These are phyloP conservation scores for Lentithecium fluviatile DNA, from an alignment of 495 filamentous ascomycete genomes.

Conservation along the genomic window DNA sequence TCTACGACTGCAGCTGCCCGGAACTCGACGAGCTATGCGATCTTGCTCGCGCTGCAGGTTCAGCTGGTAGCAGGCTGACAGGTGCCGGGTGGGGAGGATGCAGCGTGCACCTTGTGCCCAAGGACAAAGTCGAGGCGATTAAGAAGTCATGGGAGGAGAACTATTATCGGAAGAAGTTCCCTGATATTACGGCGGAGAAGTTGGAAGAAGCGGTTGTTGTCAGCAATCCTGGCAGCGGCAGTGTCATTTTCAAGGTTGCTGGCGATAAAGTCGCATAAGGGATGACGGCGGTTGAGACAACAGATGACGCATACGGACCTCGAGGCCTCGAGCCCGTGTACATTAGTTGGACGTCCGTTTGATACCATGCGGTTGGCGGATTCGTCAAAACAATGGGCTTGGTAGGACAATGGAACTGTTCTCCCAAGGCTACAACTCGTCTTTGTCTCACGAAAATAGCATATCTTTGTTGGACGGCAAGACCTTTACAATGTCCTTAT, in stretches of 20 bases:
- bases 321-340: too few relatives aligned
- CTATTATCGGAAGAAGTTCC: constrained; percentile 76
- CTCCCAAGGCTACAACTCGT: too few relatives aligned
- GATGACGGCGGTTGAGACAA: too few relatives aligned
- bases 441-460: too few relatives aligned
- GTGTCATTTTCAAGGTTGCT: constrained; percentile 37
- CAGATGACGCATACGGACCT: too few relatives aligned
- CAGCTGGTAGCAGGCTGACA: constrained; percentile 83
- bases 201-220: constrained; percentile 80
- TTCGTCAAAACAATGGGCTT: too few relatives aligned
- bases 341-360: too few relatives aligned
- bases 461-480: too few relatives aligned
- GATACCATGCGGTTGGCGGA: too few relatives aligned
- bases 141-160: constrained; percentile 71
- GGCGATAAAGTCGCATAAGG: constrained; percentile 26
- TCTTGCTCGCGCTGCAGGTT: constrained; percentile 73
- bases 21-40: constrained; percentile 85
- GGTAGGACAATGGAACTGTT: too few relatives aligned
- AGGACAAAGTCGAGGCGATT: constrained; percentile 78
- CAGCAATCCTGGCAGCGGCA: constrained; percentile 77
- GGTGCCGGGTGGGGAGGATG: constrained; percentile 98
- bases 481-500: too few relatives aligned
- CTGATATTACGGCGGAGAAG: constrained; percentile 69
- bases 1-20: constrained; percentile 86
- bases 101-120: constrained; percentile 86